A percentile compares a stretch with the other conserved stretches of the same genome.
These are phyloP conservation scores for Dactylellina leptospora DNA, from an alignment of 2,329 filamentous ascomycete genomes.

Conservation along the genomic window DNA sequence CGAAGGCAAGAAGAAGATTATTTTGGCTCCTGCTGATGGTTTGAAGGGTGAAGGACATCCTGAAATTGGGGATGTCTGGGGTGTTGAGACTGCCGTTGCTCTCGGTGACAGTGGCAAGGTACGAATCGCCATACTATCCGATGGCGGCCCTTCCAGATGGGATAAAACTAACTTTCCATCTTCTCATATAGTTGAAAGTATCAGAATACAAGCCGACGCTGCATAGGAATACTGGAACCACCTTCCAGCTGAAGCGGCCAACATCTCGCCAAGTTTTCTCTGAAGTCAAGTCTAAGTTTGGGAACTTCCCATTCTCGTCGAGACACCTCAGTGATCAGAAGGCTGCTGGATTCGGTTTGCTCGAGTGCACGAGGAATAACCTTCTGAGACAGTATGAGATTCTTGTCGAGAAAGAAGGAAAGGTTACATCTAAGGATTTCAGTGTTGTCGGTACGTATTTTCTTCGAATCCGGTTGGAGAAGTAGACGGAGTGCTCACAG, in stretches of 20 bases:
- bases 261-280: slow-evolving; percentile 91
- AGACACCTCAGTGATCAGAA: slow-evolving; percentile 96
- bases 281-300: slow-evolving; percentile 96
- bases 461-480: too few species aligned
- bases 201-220: slow-evolving; percentile 70
- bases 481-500: neutral
- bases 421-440: slow-evolving; percentile 84
- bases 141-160: too few species aligned
- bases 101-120: slow-evolving; percentile 66
- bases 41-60: slow-evolving; percentile 85
- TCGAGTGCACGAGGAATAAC: slow-evolving; percentile 92
- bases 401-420: slow-evolving; percentile 88
- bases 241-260: slow-evolving; percentile 90
- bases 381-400: slow-evolving; percentile 97
- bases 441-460: slow-evolving; percentile 84
- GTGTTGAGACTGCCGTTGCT: slow-evolving; percentile 93
- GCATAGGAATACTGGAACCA: slow-evolving; percentile 89
- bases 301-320: slow-evolving; percentile 96
- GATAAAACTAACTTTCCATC: too few species aligned
- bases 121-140: too few species aligned
- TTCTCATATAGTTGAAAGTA: slow-evolving; percentile 42
- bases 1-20: slow-evolving; percentile 97
- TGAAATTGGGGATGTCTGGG: slow-evolving; percentile 94
- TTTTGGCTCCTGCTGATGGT: slow-evolving; percentile 83
- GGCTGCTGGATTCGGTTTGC: slow-evolving; percentile 91